These are phyloP conservation scores for Potentilla sterilis DNA, from an alignment of 306 rosid species.

Conservation along the genomic window DNA sequence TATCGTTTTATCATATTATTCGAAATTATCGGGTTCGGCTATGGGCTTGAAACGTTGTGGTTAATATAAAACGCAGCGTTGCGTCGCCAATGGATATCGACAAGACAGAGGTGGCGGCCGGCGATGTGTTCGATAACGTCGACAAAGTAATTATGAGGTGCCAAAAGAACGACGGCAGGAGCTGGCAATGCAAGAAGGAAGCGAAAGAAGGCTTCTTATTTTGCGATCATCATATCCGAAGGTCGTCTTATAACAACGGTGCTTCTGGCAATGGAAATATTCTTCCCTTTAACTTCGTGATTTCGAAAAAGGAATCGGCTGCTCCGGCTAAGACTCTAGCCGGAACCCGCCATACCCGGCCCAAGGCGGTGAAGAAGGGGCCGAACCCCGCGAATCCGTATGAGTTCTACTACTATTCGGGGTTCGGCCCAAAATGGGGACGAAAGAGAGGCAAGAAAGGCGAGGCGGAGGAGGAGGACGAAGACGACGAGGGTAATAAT, in stretches of 20 bases:
- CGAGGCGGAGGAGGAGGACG: background rate
- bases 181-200: conserved; percentile 17
- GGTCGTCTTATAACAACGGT: background rate
- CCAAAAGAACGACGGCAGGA: background rate
- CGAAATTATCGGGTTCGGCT: background rate
- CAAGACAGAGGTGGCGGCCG: background rate
- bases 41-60: conserved; percentile 3
- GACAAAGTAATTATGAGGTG: background rate
- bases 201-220: conserved; percentile 3
- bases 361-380: conserved; percentile 3
- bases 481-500: background rate
- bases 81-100: conserved; percentile 1
- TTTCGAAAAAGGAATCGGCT: background rate
- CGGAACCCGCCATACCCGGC: background rate
- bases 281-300: background rate
- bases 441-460: background rate
- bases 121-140: background rate
- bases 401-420: conserved; percentile 3
- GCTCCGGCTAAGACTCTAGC: background rate
- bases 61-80: conserved; percentile 4
- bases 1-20: background rate
- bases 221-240: conserved; percentile 4
- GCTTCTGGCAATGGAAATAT: background rate
- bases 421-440: background rate
- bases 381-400: background rate